Evolutionary conservation across 108 stramenopile species (phyloP).

Genomic region (Asterionellopsis glacialis): DNA sequence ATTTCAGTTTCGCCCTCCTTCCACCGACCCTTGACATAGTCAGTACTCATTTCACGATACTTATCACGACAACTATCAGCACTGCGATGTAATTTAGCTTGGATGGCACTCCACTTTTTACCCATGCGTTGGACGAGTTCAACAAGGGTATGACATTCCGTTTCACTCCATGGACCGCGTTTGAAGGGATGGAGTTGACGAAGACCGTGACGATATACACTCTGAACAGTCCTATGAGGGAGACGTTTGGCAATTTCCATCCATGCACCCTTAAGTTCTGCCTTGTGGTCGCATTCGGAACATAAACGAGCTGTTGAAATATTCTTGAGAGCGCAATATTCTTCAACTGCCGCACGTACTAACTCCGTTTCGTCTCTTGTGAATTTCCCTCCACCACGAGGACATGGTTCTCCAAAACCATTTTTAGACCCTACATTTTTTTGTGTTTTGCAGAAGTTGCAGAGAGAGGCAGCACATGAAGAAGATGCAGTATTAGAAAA

Average conservation of each 20-base stretch:
- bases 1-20: slow-evolving; percentile 51
- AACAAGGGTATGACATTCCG: slow-evolving; percentile 41
- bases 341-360: slow-evolving; percentile 44
- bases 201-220: slow-evolving; percentile 74
- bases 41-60: slow-evolving; percentile 52
- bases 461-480: too few species aligned
- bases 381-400: slow-evolving; percentile 47
- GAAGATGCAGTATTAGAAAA: too few species aligned
- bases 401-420: slow-evolving; percentile 48
- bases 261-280: slow-evolving; percentile 79
- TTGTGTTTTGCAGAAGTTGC: too few species aligned
- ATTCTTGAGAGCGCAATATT: slow-evolving; percentile 58
- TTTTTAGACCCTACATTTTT: slow-evolving; percentile 37
- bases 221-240: slow-evolving; percentile 73
- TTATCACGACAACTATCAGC: slow-evolving; percentile 73
- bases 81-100: slow-evolving; percentile 58
- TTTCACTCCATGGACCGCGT: slow-evolving; percentile 64
- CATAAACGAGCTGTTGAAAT: slow-evolving; percentile 57
- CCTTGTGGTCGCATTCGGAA: slow-evolving; percentile 70
- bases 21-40: slow-evolving; percentile 71
- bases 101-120: slow-evolving; percentile 68
- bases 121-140: slow-evolving; percentile 51
- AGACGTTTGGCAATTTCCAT: slow-evolving; percentile 71
- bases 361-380: slow-evolving; percentile 45
- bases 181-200: slow-evolving; percentile 72